A percentile compares a stretch with the other conserved stretches of the same genome.
Evolutionary conservation across 352 stramenopile species (phyloP).

Genomic region (Phytophthora colocasiae): DNA sequence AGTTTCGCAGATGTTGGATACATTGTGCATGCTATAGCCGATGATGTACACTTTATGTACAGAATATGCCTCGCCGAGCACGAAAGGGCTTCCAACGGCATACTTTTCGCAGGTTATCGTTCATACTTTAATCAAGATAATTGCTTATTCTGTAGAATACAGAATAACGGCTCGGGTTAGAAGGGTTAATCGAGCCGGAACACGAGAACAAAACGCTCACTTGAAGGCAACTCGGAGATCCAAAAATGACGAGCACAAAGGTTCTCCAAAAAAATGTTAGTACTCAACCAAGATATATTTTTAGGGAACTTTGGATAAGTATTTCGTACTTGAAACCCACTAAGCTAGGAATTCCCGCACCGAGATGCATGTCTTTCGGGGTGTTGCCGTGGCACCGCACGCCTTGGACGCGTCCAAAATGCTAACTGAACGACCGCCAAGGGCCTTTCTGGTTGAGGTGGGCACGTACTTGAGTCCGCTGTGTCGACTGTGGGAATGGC

Average conservation of each 20-base stretch:
- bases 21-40: too few species aligned
- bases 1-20: too few species aligned
- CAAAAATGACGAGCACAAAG: constrained; percentile 5
- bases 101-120: too few species aligned
- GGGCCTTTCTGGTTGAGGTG: constrained; percentile 15
- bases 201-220: background rate
- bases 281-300: background rate
- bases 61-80: too few species aligned
- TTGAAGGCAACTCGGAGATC: constrained; percentile 24
- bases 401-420: constrained; percentile 1
- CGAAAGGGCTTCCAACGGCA: too few species aligned
- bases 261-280: background rate
- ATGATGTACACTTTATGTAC: too few species aligned
- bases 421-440: constrained; percentile 25
- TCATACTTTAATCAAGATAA: too few species aligned
- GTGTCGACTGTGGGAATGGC: constrained; percentile 18
- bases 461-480: constrained; percentile 5
- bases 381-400: background rate
- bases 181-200: constrained; percentile 34
- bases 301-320: constrained; percentile 3
- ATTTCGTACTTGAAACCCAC: background rate
- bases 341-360: background rate
- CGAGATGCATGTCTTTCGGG: constrained; percentile 10
- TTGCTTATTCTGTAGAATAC: too few species aligned
- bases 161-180: too few species aligned